Evolutionary conservation across 2,329 filamentous ascomycete species (phyloP), one percentile per base, ranked within the genome.

Genomic region (Aspergillus tubingensis): DNA sequence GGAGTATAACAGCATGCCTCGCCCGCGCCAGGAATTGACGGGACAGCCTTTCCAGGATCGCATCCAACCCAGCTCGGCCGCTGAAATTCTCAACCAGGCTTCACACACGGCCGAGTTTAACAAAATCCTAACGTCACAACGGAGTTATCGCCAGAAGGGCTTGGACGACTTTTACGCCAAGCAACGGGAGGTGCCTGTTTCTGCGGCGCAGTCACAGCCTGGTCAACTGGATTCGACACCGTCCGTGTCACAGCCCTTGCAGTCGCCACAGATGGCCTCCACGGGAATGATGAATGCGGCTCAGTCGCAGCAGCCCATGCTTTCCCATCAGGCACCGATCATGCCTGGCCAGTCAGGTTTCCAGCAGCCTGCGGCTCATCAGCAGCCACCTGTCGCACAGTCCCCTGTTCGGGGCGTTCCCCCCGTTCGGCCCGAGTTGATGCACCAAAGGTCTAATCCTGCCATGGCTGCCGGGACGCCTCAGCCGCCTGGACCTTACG

Each of bases 21-120:
- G 92, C 56, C 91, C 92, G 21, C 87, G 94, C 65, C 95, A 97
- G 77, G 95, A 98, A 72, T 87, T 97, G 63, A 87, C 90, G 13
- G 95, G 93, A 23, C 88, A 90, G 39, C 83, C 92, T 8, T 99
- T 97, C 77, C 89, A 94, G 75, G 95, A 98, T 74, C 85, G 92
- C 68, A 91, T 89, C 8, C 88, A 93, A 73, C 83, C 91, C 10
- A 91, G 89, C 64, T 86, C 88, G 30, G 83, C 91, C 27, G 82
- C 86, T 50, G 94, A 98, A 69, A 87, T 98, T 57, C 83, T 95
- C 65, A 89, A 90, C 49, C 92, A 97, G 75, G 91, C 92, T 27
- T 87, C 91, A 54, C 91, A 96, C 64, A 90, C 94, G 17, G 91
- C 92, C 60, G 94, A 98, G 68, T 96, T 90, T 79, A 98, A 94